Evolutionary conservation across 2,329 filamentous ascomycete species (phyloP).

Genomic region (Colletotrichum cereale): DNA sequence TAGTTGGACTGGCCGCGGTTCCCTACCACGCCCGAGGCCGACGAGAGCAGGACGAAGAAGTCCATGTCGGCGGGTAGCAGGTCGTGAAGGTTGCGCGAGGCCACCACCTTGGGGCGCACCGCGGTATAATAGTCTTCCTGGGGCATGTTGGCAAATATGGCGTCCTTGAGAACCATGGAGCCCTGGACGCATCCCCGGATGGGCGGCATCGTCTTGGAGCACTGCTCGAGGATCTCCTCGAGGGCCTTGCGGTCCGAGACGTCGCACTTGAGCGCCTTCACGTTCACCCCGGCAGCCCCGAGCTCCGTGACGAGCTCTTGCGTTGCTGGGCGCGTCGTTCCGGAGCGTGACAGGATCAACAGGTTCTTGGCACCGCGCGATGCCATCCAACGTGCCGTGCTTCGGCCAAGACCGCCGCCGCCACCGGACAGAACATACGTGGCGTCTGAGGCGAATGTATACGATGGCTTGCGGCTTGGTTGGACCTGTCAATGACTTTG

Average conservation of each 20-base stretch:
- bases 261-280: constrained; percentile 42
- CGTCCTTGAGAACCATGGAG: constrained; percentile 43
- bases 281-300: constrained; percentile 37
- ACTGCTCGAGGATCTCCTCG: background rate
- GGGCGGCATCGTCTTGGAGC: constrained; percentile 22
- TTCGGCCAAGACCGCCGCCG: constrained; percentile 46
- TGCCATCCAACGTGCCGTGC: constrained; percentile 44
- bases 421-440: constrained; percentile 40
- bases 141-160: constrained; percentile 37
- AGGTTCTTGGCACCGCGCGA: constrained; percentile 46
- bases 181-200: constrained; percentile 38
- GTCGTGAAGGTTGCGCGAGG: constrained; percentile 47
- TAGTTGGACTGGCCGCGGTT: constrained; percentile 58
- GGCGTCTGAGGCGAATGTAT: constrained; percentile 27
- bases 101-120: constrained; percentile 50
- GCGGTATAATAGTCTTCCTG: constrained; percentile 39
- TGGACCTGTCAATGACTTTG: no score
- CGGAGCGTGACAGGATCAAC: constrained; percentile 48
- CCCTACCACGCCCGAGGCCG: constrained; percentile 45
- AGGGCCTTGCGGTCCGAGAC: constrained; percentile 32
- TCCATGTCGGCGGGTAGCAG: constrained; percentile 48
- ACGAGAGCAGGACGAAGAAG: constrained; percentile 53
- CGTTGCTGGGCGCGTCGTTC: no score
- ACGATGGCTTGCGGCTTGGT: constrained; percentile 5
- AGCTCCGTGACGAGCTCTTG: no score